Conservation (phyloP, 306 rosid species). For the Vigna reflexopilosa region DNA sequence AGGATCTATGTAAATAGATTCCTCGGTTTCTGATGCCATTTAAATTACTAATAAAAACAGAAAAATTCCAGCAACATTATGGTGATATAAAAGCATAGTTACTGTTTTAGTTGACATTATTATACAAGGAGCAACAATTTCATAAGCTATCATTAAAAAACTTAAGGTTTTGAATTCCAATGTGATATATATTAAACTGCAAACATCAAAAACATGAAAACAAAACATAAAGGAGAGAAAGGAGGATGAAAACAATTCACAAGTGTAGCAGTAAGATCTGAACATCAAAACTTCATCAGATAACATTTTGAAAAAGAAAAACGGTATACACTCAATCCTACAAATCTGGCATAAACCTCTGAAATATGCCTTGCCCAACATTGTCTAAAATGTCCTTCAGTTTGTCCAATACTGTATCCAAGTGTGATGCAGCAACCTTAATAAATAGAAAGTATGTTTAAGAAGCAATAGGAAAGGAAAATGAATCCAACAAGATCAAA, state of each 20-base stretch:
- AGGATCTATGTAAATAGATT: not conserved
- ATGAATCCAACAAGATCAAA: constrained; percentile 28
- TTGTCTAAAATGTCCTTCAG: too few relatives aligned
- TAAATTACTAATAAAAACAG: not conserved
- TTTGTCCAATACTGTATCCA: too few relatives aligned
- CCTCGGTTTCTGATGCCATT: constrained; percentile 6
- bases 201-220: not conserved
- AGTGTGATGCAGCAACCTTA: too few relatives aligned
- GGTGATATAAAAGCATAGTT: not conserved
- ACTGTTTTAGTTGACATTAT: not conserved
- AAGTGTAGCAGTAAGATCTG: not conserved
- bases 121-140: constrained; percentile 13
- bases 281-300: not conserved
- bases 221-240: constrained; percentile 6
- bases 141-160: not conserved
- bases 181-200: constrained; percentile 2
- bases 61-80: not conserved
- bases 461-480: too few relatives aligned
- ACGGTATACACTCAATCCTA: constrained; percentile 19
- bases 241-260: not conserved
- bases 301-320: not conserved
- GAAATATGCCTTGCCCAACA: constrained; percentile 41
- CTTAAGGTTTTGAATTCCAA: not conserved
- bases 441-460: too few relatives aligned
- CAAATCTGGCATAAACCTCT: constrained; percentile 68